Percentiles rank a stretch among this genome's conserved stretches.
phyloP scores from a whole-genome alignment of 306 rosid species.

The Purshia tridentata region DNA sequence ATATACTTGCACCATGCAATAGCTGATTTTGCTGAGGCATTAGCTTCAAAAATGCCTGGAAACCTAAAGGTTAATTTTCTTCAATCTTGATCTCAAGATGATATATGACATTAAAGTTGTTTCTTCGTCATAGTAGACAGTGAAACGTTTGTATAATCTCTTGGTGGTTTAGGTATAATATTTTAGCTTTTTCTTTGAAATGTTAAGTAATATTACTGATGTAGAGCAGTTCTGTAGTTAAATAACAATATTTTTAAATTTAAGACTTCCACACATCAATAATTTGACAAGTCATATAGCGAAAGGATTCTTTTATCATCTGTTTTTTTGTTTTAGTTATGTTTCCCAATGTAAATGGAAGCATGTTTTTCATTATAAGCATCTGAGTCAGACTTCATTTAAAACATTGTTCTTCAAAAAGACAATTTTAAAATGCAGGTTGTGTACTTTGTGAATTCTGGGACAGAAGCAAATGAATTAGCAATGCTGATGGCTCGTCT shows the following conservation, averaged over 20 bases:
- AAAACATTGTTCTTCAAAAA: background rate
- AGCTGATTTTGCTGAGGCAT: conserved; percentile 75
- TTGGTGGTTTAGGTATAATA: background rate
- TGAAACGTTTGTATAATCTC: background rate
- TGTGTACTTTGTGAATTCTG: conserved; percentile 90
- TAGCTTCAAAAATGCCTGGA: conserved; percentile 86
- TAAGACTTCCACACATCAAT: background rate
- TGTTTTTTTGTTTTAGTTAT: background rate
- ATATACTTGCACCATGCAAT: conserved; percentile 72
- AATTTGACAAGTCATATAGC: background rate
- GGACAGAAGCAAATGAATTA: conserved; percentile 88
- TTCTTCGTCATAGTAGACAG: background rate
- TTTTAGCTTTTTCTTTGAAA: background rate
- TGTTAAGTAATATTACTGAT: background rate
- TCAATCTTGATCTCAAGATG: background rate
- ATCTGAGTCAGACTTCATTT: background rate
- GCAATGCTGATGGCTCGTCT: conserved; percentile 95
- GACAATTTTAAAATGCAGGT: conserved; percentile 49
- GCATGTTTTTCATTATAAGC: background rate
- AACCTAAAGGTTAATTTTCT: conserved; percentile 55
- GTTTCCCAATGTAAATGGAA: background rate
- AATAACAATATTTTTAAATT: background rate
- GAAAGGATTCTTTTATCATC: background rate
- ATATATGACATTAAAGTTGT: background rate
- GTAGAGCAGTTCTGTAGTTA: background rate